These are phyloP conservation scores for Fulvia fulva DNA, from an alignment of 2,329 filamentous ascomycete species.

Conservation along the genomic window DNA sequence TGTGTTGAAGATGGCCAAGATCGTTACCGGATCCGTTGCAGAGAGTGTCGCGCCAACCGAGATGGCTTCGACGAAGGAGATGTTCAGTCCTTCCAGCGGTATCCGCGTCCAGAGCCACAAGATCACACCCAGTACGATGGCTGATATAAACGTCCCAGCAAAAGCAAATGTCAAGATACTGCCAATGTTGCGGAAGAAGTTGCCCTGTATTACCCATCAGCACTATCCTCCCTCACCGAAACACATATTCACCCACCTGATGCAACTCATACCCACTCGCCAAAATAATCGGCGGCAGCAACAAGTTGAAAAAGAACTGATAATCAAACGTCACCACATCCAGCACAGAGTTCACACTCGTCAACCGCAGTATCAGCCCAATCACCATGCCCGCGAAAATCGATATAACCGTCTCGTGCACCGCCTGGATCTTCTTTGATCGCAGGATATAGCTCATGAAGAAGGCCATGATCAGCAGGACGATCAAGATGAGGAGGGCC, in stretches of 20 bases:
- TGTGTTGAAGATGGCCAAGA: constrained; percentile 96
- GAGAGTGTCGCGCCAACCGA: constrained; percentile 94
- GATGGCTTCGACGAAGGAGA: constrained; percentile 92
- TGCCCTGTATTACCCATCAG: constrained; percentile 52
- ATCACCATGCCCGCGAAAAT: constrained; percentile 99
- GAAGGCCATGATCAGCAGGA: constrained; percentile 87
- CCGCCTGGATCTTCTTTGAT: constrained; percentile 92
- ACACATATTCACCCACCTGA: constrained; percentile 52
- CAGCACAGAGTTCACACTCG: constrained; percentile 76
- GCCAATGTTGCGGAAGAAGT: constrained; percentile 98
- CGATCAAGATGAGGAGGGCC: constrained; percentile 94
- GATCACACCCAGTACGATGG: constrained; percentile 85
- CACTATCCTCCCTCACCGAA: neutral
- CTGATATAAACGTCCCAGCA: constrained; percentile 93
- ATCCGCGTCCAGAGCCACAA: constrained; percentile 86
- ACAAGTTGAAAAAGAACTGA: constrained; percentile 98
- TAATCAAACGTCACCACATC: constrained; percentile 95
- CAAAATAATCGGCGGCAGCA: constrained; percentile 96
- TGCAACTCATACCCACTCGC: constrained; percentile 96
- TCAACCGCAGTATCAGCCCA: constrained; percentile 79
- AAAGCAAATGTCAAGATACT: constrained; percentile 97
- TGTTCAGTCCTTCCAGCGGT: constrained; percentile 76
- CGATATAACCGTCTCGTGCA: constrained; percentile 96
- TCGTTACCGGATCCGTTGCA: constrained; percentile 94
- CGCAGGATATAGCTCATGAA: constrained; percentile 97